Evolutionary conservation across 176 grass and related monocot genomes (phyloP), one percentile per base, ranked within the genome.

Genomic region (Cymbopogon citratus): DNA sequence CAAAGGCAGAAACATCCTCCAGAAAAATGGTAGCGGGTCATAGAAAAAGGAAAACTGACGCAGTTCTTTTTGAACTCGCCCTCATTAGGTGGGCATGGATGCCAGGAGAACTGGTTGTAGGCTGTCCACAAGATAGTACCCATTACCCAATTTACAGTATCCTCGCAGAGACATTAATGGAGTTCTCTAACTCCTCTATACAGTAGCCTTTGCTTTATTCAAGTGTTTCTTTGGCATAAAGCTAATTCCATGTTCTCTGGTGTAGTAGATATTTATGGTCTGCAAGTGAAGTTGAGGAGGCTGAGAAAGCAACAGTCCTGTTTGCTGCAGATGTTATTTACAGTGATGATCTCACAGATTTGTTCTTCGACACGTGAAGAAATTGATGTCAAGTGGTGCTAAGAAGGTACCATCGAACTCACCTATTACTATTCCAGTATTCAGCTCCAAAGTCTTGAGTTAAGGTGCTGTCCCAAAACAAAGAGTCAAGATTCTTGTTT

Each of bases 251-350:
- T 76, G 15, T 54, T 61, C 23, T 77, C 5, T 34, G 26, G 71
- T 73, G 85, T 48, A 90, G 87, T 67, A 86, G 35, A 76, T 88
- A 91, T 60, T 15, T 63, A 46, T 93, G 92, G 95, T 67, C 74
- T 66, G 16, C 39, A 77, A 45, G 13, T 83, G 95, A 95, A 74
- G 93, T 95, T 49, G 49, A 95, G 73, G 88, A 91, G 24, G 90
- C 86, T 70, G 92, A 91, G 82, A 74, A 79, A 82, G 90, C 90
- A 34, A 88, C 84, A 39, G 35, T 92, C 12, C 64, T 98, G 51
- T 90, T 95, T 26, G 88, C 95, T 39, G 92, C 88, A 19, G 95
- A 98, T 90, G 90, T 93, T 51, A 95, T 95, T 75, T 98, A 98
- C 61, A 93, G 84, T 39, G 90, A 98, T 18, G 82, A 91, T 14